A percentile compares a stretch with the other conserved stretches of the same genome.
phyloP scores from a whole-genome alignment of 1,284 basidiomycete species.

The Malassezia yamatoensis region DNA sequence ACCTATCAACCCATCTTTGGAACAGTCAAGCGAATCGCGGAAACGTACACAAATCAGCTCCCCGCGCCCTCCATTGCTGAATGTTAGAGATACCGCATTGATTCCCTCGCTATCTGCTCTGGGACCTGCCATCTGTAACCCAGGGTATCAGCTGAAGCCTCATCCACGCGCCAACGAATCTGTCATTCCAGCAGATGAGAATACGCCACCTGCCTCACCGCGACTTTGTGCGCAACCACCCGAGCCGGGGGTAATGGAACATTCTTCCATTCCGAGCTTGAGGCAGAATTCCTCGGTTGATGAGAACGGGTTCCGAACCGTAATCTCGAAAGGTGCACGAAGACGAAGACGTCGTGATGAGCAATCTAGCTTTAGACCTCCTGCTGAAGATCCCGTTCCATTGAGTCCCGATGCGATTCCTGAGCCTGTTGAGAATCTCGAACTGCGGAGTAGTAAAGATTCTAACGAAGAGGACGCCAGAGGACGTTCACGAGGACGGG shows the following conservation, averaged over 20 bases:
- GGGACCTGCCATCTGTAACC: conserved; percentile 14
- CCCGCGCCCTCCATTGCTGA: conserved; percentile 6
- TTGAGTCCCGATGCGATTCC: conserved; percentile 26
- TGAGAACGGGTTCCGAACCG: conserved; percentile 24
- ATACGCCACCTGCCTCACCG: conserved; percentile 7
- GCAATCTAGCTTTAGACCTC: conserved; percentile 24
- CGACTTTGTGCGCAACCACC: background rate
- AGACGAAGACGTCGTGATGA: conserved; percentile 9
- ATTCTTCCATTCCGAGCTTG: background rate
- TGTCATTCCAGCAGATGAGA: background rate
- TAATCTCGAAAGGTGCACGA: conserved; percentile 17
- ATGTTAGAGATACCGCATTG: conserved; percentile 7
- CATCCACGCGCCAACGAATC: background rate
- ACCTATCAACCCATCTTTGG: conserved; percentile 1
- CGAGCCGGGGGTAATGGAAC: background rate
- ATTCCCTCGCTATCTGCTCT: conserved; percentile 12
- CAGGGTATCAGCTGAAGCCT: conserved; percentile 7
- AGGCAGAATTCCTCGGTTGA: conserved; percentile 4
- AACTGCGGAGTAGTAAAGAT: background rate
- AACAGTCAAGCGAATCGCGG: background rate
- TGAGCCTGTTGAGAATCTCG: conserved; percentile 5
- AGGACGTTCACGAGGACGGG: background rate
- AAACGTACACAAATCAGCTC: conserved; percentile 2
- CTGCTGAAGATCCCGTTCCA: conserved; percentile 32
- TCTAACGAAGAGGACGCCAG: conserved; percentile 8